phyloP scores from a whole-genome alignment of 2,329 filamentous ascomycete genomes.

The Cladosporium halotolerans region DNA sequence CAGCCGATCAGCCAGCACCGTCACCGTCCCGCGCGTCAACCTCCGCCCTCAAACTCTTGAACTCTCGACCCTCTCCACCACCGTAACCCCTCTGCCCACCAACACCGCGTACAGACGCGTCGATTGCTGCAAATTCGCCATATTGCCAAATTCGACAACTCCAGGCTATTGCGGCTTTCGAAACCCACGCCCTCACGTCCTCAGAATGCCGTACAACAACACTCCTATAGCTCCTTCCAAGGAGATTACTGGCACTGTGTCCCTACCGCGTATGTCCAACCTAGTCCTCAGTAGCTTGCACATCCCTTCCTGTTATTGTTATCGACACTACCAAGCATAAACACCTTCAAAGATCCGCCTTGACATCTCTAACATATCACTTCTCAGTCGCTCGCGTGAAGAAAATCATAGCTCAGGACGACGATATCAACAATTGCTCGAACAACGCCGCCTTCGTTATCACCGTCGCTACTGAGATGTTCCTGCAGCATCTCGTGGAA shows the following conservation, averaged over 20 bases:
- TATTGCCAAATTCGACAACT: not conserved
- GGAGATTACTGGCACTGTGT: constrained; percentile 77
- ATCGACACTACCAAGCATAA: not conserved
- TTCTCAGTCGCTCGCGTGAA: constrained; percentile 80
- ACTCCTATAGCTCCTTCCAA: constrained; percentile 71
- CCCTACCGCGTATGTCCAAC: constrained; percentile 66
- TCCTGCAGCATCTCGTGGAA: constrained; percentile 83
- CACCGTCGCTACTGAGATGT: constrained; percentile 89
- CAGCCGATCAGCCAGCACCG: too few relatives aligned
- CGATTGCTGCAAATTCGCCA: not conserved
- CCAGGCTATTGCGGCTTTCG: not conserved
- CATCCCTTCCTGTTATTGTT: not conserved
- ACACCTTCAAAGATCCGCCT: not conserved
- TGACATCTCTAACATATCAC: not conserved
- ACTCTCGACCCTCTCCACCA: not conserved
- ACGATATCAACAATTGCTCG: constrained; percentile 78
- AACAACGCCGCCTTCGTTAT: constrained; percentile 94
- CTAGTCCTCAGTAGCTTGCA: not conserved
- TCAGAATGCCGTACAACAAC: constrained; percentile 80
- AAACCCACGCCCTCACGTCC: not conserved
- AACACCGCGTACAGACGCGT: constrained; percentile 3
- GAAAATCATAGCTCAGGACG: constrained; percentile 86
- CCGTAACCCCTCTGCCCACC: not conserved
- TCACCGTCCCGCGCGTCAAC: not conserved
- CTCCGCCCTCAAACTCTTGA: constrained; percentile 2